A percentile compares a stretch with the other conserved stretches of the same genome.
Conservation (phyloP, 1,284 basidiomycete species). For the Trichosporon sp. region DNA sequence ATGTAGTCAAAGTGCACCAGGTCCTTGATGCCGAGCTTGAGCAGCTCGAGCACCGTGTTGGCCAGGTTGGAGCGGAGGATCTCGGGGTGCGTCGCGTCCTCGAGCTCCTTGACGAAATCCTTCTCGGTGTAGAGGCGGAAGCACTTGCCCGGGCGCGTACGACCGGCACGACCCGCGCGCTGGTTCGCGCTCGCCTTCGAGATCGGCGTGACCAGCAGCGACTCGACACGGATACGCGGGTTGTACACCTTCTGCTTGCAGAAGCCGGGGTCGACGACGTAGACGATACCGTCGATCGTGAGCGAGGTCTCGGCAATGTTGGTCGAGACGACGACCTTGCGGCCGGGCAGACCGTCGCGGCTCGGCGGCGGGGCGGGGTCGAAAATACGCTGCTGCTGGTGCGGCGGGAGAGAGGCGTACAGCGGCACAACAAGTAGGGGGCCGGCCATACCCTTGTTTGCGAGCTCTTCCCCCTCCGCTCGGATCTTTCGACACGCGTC, state of each 20-base stretch:
- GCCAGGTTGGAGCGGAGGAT: slow-evolving; percentile 90
- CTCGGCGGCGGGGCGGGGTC: slow-evolving; percentile 72
- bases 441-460: slow-evolving; percentile 73
- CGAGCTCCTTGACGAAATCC: slow-evolving; percentile 92
- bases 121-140: slow-evolving; percentile 97
- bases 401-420: slow-evolving; percentile 89
- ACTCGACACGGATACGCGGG: slow-evolving; percentile 93
- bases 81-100: slow-evolving; percentile 96
- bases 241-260: slow-evolving; percentile 98
- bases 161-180: slow-evolving; percentile 91
- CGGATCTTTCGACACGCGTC: slow-evolving; percentile 94
- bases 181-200: slow-evolving; percentile 97
- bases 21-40: slow-evolving; percentile 92
- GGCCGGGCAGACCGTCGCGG: slow-evolving; percentile 74
- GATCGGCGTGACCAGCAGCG: slow-evolving; percentile 88
- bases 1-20: slow-evolving; percentile 93
- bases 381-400: slow-evolving; percentile 94
- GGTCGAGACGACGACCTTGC: slow-evolving; percentile 93
- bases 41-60: slow-evolving; percentile 90
- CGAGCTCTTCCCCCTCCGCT: slow-evolving; percentile 78
- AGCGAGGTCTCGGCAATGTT: slow-evolving; percentile 98
- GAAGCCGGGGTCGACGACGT: slow-evolving; percentile 97
- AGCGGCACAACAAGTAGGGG: slow-evolving; percentile 86
- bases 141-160: slow-evolving; percentile 95
- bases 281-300: slow-evolving; percentile 98